Evolutionary conservation across 192 early-diverging fungal genomes (phyloP).

Genomic region (Gryganskiella cystojenkinii): DNA sequence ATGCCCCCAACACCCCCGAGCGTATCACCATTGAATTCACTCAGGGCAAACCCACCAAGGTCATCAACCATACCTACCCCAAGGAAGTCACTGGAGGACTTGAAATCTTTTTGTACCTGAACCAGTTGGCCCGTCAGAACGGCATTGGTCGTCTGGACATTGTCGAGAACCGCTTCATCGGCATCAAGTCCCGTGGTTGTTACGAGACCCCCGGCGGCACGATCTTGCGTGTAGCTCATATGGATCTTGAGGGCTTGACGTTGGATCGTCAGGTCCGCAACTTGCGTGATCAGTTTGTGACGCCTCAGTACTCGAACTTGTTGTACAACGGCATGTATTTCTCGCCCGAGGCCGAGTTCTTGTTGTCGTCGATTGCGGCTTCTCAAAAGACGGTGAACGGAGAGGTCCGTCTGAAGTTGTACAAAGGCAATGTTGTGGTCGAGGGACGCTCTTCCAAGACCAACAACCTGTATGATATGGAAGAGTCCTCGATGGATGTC

Average conservation of each 20-base stretch:
- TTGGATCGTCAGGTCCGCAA: slow-evolving; percentile 97
- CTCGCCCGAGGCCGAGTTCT: slow-evolving; percentile 93
- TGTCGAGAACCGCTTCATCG: slow-evolving; percentile 99
- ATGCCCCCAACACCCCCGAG: slow-evolving; percentile 96
- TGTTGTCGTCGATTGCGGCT: slow-evolving; percentile 82
- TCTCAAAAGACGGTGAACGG: slow-evolving; percentile 93
- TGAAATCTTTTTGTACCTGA: slow-evolving; percentile 95
- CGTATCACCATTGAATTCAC: slow-evolving; percentile 92
- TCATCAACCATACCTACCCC: slow-evolving; percentile 84
- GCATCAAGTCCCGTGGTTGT: slow-evolving; percentile 99
- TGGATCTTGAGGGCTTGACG: slow-evolving; percentile 95
- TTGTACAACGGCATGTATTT: slow-evolving; percentile 99
- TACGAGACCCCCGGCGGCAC: slow-evolving; percentile 99
- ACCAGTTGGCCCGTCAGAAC: slow-evolving; percentile 94
- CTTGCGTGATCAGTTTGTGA: slow-evolving; percentile 92
- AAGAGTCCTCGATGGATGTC: slow-evolving; percentile 97
- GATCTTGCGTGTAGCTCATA: slow-evolving; percentile 93
- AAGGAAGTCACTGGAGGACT: slow-evolving; percentile 69
- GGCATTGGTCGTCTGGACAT: slow-evolving; percentile 99
- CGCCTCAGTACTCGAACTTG: slow-evolving; percentile 74
- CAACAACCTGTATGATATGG: slow-evolving; percentile 93
- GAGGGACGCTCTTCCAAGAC: slow-evolving; percentile 87
- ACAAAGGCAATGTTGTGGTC: slow-evolving; percentile 93
- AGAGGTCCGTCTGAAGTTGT: slow-evolving; percentile 93
- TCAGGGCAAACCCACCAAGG: slow-evolving; percentile 88